phyloP scores from a whole-genome alignment of 208 protist species.

The Trypanosoma theileri region DNA sequence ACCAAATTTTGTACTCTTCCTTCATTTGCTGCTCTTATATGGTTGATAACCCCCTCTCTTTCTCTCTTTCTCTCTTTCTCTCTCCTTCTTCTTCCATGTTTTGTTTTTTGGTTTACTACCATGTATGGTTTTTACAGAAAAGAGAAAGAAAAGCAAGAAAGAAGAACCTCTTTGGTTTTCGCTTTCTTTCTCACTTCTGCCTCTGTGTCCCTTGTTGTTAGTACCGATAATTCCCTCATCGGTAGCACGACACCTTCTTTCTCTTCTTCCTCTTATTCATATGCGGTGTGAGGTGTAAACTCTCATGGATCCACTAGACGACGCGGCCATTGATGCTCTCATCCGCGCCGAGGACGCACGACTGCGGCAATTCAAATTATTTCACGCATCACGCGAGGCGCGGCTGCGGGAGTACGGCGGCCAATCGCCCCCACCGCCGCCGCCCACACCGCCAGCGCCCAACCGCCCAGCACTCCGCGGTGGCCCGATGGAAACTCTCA shows the following conservation, averaged over 20 bases:
- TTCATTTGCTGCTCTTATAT: not conserved
- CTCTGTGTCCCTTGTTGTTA: too few species aligned
- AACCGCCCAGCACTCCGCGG: not conserved
- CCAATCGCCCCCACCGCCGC: not conserved
- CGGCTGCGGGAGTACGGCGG: constrained; percentile 8
- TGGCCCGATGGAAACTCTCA: not conserved
- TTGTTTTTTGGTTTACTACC: too few species aligned
- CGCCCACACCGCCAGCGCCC: not conserved
- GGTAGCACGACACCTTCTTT: too few species aligned
- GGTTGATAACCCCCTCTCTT: not conserved
- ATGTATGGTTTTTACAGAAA: too few species aligned
- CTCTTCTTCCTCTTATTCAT: too few species aligned
- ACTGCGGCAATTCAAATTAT: constrained; percentile 6
- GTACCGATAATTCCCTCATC: too few species aligned
- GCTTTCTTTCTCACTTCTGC: too few species aligned
- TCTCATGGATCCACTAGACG: not conserved
- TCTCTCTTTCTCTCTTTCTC: not conserved
- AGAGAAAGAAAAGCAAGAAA: too few species aligned
- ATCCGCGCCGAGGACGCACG: constrained; percentile 25
- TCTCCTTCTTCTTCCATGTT: too few species aligned
- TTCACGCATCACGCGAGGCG: constrained; percentile 12
- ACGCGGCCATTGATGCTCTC: constrained; percentile 22
- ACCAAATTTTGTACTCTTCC: not conserved
- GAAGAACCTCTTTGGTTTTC: too few species aligned
- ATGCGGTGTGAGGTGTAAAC: not conserved